Evolutionary conservation across 1,284 basidiomycete genomes (phyloP), one percentile per base, ranked within the genome.

Genomic region (Bondarzewia mesenterica): DNA sequence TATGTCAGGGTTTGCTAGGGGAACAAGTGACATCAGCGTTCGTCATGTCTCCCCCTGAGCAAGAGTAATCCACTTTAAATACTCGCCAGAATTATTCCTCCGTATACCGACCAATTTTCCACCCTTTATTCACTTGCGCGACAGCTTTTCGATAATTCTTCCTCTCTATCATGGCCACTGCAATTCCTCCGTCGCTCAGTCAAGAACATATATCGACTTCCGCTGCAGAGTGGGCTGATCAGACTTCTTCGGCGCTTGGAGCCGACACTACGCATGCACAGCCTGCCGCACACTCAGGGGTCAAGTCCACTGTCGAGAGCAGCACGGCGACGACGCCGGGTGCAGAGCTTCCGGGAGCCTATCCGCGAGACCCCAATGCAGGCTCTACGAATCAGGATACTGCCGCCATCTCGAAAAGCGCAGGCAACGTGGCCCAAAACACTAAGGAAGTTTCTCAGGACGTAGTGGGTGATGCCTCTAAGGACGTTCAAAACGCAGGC

Each of bases 401-500:
- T n/a, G 10, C 10, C 29, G 6, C 29, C 29, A 10, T 12, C 5
- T 18, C 32, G n/a, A 21, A 41, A 3, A 21, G 23, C 15, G 25
- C 47, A 42, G 27, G 26, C 16, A 18, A 20, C 5, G 47, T 27
- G 2, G 47, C 26, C 5, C 20, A 18, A 7, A 40, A 40, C 4
- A 12, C 46, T 20, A 36, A n/a, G 10, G 16, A 14, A n/a, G 22
- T 35, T 10, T 18, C 47, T 10, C 40, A 42, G 22, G 47, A 35
- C n/a, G 25, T 44, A 4, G 15, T 44, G 14, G 43, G 44, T n/a
- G 46, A 54, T 14, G 56, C 58, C 1, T 53, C 48, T 26, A 41
- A 29, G 36, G 42, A 56, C 18, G 52, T 58, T 3, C 55, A 59
- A 42, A 50, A 35, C 4, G 59, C 57, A 2, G 54, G 57, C 3